Percentiles rank a stretch among this genome's conserved stretches.
These are phyloP conservation scores for Dipteronia dyeriana DNA, from an alignment of 345 rosid species.

Conservation along the genomic window DNA sequence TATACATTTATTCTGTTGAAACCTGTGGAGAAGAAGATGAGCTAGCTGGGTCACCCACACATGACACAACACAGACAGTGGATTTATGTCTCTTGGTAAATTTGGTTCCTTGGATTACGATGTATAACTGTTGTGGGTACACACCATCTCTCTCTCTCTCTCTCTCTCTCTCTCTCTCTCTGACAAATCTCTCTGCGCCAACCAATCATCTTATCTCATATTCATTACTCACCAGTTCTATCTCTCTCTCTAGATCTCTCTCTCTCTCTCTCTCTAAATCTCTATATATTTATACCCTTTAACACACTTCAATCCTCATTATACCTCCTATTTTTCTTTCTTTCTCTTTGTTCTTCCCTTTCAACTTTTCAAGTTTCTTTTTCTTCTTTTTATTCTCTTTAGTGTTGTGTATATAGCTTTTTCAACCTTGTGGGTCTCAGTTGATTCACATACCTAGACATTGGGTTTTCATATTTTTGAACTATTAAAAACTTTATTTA, in stretches of 20 bases:
- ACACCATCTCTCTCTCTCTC: conserved; percentile 25
- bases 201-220: conserved; percentile 31
- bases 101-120: conserved; percentile 55
- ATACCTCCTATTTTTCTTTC: not conserved
- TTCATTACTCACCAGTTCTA: conserved; percentile 18
- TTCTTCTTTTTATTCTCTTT: not conserved
- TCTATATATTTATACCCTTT: conserved; percentile 38
- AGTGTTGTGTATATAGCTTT: not conserved
- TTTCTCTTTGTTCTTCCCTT: not conserved
- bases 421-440: conserved; percentile 26
- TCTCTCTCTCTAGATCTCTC: conserved; percentile 1
- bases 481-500: not conserved
- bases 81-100: conserved; percentile 41
- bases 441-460: conserved; percentile 20
- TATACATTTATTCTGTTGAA: conserved; percentile 14
- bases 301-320: conserved; percentile 11
- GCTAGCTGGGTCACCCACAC: conserved; percentile 19
- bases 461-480: conserved; percentile 8
- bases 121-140: conserved; percentile 55
- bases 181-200: conserved; percentile 33
- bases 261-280: not conserved
- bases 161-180: conserved; percentile 23
- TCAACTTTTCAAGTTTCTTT: not conserved
- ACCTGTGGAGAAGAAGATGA: conserved; percentile 18
- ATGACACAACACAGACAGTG: not conserved